Evolutionary conservation across 2,329 filamentous ascomycete genomes (phyloP).

Genomic region (Beauveria rudraprayagi): DNA sequence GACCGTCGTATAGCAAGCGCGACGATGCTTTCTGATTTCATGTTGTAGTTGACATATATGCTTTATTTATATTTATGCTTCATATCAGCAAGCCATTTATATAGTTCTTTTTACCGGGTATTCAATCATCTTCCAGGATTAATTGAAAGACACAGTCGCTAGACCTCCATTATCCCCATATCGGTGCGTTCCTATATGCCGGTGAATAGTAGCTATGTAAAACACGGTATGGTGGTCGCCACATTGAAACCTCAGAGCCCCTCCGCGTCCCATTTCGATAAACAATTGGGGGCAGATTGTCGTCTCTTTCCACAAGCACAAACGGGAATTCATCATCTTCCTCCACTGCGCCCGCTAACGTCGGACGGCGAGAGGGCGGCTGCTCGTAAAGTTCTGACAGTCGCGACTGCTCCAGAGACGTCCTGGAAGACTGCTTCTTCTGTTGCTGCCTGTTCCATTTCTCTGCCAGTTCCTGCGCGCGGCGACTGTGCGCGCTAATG

Average conservation of each 20-base stretch:
- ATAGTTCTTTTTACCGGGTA: neutral
- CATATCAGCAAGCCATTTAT: neutral
- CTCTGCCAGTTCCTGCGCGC: neutral
- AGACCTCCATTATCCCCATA: conserved; percentile 38
- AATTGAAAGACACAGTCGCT: neutral
- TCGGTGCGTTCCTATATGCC: conserved; percentile 45
- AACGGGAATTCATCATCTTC: neutral
- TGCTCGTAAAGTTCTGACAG: neutral
- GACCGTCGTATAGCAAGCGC: conserved; percentile 38
- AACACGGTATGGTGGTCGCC: conserved; percentile 38
- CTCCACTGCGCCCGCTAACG: neutral
- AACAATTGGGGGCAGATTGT: neutral
- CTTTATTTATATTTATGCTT: neutral
- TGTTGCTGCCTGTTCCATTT: neutral
- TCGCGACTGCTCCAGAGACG: neutral
- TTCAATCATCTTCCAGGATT: neutral
- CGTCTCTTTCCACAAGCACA: neutral
- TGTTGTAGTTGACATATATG: neutral
- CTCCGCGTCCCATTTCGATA: conserved; percentile 5
- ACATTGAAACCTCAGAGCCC: conserved; percentile 13
- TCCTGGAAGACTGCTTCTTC: neutral
- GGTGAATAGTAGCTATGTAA: conserved; percentile 53
- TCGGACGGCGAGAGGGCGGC: neutral
- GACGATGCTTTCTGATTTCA: conserved; percentile 38
- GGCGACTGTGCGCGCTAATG: neutral